A percentile compares a stretch with the other conserved stretches of the same genome.
Conservation (phyloP, 331 rosid species). For the Quercus phellos region DNA sequence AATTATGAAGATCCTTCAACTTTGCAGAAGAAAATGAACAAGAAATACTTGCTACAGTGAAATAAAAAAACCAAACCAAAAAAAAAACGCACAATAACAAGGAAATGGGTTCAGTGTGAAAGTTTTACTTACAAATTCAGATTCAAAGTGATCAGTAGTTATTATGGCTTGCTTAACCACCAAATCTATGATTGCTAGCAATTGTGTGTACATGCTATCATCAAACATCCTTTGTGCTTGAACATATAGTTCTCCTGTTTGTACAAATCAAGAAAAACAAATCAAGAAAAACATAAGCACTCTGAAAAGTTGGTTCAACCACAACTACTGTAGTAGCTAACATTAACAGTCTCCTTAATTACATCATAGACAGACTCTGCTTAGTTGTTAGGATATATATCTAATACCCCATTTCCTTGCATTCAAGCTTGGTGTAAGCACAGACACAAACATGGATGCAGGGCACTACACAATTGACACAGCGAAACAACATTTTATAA, state of each 20-base stretch:
- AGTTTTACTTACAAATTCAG: conserved; percentile 72
- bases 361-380: not conserved
- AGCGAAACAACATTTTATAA: too few relatives aligned
- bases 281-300: conserved; percentile 7
- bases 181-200: conserved; percentile 59
- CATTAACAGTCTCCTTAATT: not conserved
- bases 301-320: not conserved
- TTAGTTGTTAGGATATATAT: not conserved
- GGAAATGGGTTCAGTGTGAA: conserved; percentile 2
- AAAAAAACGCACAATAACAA: not conserved
- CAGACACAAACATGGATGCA: too few relatives aligned
- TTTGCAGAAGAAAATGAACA: not conserved
- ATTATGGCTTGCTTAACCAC: conserved; percentile 68
- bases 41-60: not conserved
- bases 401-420: not conserved
- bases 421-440: not conserved
- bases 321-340: not conserved
- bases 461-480: too few relatives aligned
- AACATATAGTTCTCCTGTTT: conserved; percentile 79
- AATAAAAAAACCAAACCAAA: not conserved
- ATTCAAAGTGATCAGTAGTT: conserved; percentile 61
- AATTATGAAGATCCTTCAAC: not conserved
- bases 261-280: conserved; percentile 10
- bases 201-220: conserved; percentile 58
- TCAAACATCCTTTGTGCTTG: conserved; percentile 83